Evolutionary conservation across 768 basidiomycete species (phyloP).

Genomic region (Leccinum boreale): DNA sequence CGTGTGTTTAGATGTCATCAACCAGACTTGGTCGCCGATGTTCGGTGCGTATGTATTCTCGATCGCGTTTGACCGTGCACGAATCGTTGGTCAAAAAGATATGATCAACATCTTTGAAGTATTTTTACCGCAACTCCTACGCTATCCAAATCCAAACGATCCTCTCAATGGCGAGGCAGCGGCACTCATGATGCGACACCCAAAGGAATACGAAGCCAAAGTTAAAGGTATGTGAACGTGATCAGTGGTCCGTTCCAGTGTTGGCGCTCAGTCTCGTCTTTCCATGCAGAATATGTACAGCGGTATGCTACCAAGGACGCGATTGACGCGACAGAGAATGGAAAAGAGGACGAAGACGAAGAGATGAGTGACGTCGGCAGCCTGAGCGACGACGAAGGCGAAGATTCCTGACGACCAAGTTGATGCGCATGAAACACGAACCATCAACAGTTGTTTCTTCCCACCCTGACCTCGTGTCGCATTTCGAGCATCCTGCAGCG

Average conservation of each 20-base stretch:
- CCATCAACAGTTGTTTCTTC: constrained; percentile 7
- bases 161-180: constrained; percentile 98
- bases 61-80: not conserved
- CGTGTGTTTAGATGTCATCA: constrained; percentile 97
- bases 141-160: constrained; percentile 98
- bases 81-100: constrained; percentile 47
- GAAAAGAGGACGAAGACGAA: constrained; percentile 69
- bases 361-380: constrained; percentile 88
- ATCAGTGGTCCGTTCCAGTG: not conserved
- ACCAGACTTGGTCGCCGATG: constrained; percentile 99
- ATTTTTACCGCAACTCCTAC: constrained; percentile 93
- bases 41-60: constrained; percentile 64
- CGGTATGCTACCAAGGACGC: constrained; percentile 90
- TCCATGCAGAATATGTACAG: constrained; percentile 84
- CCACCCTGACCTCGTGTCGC: constrained; percentile 12
- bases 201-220: constrained; percentile 91
- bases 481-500: constrained; percentile 15
- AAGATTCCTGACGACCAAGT: constrained; percentile 36
- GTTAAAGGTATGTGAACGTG: constrained; percentile 68
- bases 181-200: constrained; percentile 94
- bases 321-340: constrained; percentile 67
- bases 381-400: constrained; percentile 65
- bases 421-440: constrained; percentile 10
- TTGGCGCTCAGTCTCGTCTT: constrained; percentile 4
- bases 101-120: constrained; percentile 99